A percentile compares a stretch with the other conserved stretches of the same genome.
phyloP scores from a whole-genome alignment of 2,329 filamentous ascomycete genomes.

The Penicillium rolfsii region DNA sequence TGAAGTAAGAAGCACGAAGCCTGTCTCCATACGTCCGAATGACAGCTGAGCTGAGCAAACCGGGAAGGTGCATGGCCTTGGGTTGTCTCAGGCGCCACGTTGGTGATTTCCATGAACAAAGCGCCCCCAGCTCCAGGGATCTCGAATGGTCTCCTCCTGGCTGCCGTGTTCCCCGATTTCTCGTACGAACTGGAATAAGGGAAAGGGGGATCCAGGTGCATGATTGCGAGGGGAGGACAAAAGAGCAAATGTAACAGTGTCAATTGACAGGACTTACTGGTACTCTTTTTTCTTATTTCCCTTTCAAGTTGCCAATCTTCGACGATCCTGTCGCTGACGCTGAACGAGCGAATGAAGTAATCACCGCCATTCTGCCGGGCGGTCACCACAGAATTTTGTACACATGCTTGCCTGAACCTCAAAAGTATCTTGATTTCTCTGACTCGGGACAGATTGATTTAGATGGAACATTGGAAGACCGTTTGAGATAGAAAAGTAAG shows the following conservation, averaged over 20 bases:
- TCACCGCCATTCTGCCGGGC: constrained; percentile 30
- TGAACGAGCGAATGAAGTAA: constrained; percentile 30
- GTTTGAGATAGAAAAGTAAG: not conserved
- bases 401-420: not conserved
- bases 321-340: constrained; percentile 22
- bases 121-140: constrained; percentile 27
- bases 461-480: not conserved
- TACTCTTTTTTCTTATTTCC: constrained; percentile 23
- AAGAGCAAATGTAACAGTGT: constrained; percentile 7
- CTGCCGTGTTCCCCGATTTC: constrained; percentile 20
- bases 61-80: constrained; percentile 37
- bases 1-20: constrained; percentile 7
- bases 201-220: constrained; percentile 4
- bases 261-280: constrained; percentile 23
- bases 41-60: constrained; percentile 29
- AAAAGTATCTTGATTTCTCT: too few species aligned
- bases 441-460: not conserved
- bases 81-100: constrained; percentile 36
- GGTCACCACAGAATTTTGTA: constrained; percentile 11
- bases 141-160: constrained; percentile 22
- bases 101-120: constrained; percentile 33
- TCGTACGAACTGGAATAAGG: not conserved
- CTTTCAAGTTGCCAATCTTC: constrained; percentile 18
- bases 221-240: not conserved
- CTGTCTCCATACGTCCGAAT: constrained; percentile 18